These are phyloP conservation scores for Sporothrix inflata DNA, from an alignment of 2,329 filamentous ascomycete species.

Conservation along the genomic window DNA sequence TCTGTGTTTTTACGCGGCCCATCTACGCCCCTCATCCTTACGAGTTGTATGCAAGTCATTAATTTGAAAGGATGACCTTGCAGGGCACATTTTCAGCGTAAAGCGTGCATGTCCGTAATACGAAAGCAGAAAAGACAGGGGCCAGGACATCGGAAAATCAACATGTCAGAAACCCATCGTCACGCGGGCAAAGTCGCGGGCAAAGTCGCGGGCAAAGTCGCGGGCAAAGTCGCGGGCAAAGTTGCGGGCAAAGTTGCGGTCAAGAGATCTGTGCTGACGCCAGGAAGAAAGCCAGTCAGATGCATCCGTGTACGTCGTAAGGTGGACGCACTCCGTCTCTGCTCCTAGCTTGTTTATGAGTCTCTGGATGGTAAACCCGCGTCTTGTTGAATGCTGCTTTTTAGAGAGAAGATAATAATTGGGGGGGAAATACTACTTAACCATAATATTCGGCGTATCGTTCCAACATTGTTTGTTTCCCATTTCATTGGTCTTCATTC, in stretches of 20 bases:
- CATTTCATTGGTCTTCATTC: too few relatives aligned
- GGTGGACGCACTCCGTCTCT: too few relatives aligned
- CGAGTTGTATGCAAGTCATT: background rate
- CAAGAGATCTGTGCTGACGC: slow-evolving; percentile 16
- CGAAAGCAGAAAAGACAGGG: background rate
- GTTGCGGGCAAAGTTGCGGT: slow-evolving; percentile 15
- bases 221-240: background rate
- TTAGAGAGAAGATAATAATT: too few relatives aligned
- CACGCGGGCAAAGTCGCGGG: background rate
- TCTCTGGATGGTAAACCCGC: too few relatives aligned
- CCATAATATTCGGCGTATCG: too few relatives aligned
- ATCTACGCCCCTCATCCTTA: too few relatives aligned
- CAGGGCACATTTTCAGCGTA: background rate
- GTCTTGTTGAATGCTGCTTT: too few relatives aligned
- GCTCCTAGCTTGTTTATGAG: too few relatives aligned
- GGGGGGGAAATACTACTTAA: too few relatives aligned
- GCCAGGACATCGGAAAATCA: background rate
- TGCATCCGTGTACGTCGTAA: too few relatives aligned
- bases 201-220: background rate
- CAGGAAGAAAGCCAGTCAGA: background rate
- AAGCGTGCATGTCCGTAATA: background rate
- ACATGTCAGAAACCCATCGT: background rate
- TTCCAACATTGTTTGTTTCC: too few relatives aligned
- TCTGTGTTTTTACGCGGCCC: too few relatives aligned
- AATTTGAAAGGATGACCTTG: background rate